A percentile compares a stretch with the other conserved stretches of the same genome.
phyloP scores from a whole-genome alignment of 2,329 filamentous ascomycete species.

The Monosporascus sp. region DNA sequence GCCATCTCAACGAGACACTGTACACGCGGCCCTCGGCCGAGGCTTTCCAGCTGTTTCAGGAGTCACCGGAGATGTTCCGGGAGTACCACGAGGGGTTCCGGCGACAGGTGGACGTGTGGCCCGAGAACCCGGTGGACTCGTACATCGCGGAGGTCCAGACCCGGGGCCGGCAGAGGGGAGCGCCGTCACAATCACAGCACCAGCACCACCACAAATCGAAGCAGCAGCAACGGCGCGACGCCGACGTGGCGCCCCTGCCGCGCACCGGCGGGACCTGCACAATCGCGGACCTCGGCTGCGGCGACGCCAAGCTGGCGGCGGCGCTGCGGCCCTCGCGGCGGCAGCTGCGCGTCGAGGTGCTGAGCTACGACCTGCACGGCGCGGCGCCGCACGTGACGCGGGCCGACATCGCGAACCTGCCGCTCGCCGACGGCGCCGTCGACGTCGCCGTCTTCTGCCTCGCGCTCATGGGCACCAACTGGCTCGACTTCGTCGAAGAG shows the following conservation, averaged over 20 bases:
- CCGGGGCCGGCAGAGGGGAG: constrained; percentile 52
- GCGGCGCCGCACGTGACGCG: constrained; percentile 72
- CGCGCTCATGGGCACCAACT: constrained; percentile 98
- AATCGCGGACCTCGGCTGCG: constrained; percentile 89
- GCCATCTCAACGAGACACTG: constrained; percentile 92
- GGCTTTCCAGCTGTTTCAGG: constrained; percentile 75
- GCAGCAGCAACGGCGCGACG: constrained; percentile 12
- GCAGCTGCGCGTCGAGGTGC: constrained; percentile 67
- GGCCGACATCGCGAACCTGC: constrained; percentile 83
- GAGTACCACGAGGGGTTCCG: constrained; percentile 97
- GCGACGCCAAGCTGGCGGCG: constrained; percentile 77
- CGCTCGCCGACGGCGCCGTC: constrained; percentile 66
- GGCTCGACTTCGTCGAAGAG: constrained; percentile 94
- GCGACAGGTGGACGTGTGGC: constrained; percentile 92
- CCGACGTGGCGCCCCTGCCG: constrained; percentile 51
- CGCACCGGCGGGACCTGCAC: constrained; percentile 67
- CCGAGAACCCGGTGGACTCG: constrained; percentile 87
- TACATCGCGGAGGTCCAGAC: constrained; percentile 69
- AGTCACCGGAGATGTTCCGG: constrained; percentile 86
- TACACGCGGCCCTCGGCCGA: constrained; percentile 86
- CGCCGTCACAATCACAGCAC: constrained; percentile 10
- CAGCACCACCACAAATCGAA: constrained; percentile 15
- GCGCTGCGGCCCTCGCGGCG: constrained; percentile 58
- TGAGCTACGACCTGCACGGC: constrained; percentile 82
- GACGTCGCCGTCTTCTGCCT: constrained; percentile 94